These are phyloP conservation scores for Diplogelasinospora grovesii DNA, from an alignment of 495 filamentous ascomycete genomes.

Conservation along the genomic window DNA sequence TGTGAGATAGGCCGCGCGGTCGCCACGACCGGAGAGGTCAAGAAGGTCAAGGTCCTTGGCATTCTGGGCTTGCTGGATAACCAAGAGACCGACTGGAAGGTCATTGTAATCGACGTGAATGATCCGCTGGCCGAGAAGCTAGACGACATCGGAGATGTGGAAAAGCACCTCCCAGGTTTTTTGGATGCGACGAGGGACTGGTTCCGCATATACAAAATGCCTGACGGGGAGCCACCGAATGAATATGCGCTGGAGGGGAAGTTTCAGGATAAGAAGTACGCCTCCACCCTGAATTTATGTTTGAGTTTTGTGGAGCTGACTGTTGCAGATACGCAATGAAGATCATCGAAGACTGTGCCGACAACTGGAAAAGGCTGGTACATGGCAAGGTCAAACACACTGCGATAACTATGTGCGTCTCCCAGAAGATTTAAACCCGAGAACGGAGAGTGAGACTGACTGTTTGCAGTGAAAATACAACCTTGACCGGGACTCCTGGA, in stretches of 20 bases:
- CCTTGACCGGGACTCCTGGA: conserved; percentile 15
- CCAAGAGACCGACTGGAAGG: conserved; percentile 33
- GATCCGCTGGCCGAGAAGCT: conserved; percentile 19
- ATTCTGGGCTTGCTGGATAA: conserved; percentile 27
- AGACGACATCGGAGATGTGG: conserved; percentile 22
- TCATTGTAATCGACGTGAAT: conserved; percentile 21
- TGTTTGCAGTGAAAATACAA: conserved; percentile 17
- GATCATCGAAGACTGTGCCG: conserved; percentile 13
- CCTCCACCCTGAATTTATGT: background rate
- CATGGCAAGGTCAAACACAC: conserved; percentile 12
- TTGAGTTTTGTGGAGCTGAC: background rate
- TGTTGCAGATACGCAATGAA: conserved; percentile 9
- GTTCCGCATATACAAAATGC: conserved; percentile 21
- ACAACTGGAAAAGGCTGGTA: conserved; percentile 16
- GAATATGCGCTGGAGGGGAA: conserved; percentile 13
- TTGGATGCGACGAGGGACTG: conserved; percentile 22
- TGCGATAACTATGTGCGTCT: conserved; percentile 7
- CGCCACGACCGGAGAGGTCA: conserved; percentile 9
- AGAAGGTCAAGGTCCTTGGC: conserved; percentile 24
- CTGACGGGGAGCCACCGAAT: conserved; percentile 12
- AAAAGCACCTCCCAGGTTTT: conserved; percentile 19
- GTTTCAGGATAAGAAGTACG: conserved; percentile 5
- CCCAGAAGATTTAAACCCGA: background rate
- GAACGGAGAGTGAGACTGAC: background rate
- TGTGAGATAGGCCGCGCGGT: conserved; percentile 13